A percentile compares a stretch with the other conserved stretches of the same genome.
Conservation (phyloP, 2,329 filamentous ascomycete species). For the Sporothrix sp. region DNA sequence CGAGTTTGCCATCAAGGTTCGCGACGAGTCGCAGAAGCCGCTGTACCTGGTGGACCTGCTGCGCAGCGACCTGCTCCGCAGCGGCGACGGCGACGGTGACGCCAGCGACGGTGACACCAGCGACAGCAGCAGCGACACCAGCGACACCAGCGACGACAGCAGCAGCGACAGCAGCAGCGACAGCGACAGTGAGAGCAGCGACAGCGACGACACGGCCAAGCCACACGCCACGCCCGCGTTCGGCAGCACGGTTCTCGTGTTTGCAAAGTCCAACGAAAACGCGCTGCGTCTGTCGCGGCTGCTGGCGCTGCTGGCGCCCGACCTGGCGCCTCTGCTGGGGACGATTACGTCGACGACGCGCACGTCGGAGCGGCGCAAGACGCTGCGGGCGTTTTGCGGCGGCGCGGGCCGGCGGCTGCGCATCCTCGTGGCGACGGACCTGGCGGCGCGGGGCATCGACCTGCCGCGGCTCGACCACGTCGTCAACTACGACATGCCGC, state of each 20-base stretch:
- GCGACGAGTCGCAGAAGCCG: conserved; percentile 64
- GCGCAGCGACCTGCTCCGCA: conserved; percentile 40
- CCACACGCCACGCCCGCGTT: conserved; percentile 13
- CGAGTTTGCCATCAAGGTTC: conserved; percentile 59
- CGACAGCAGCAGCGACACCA: conserved; percentile 15
- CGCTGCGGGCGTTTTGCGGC: conserved; percentile 54
- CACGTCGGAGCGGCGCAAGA: conserved; percentile 58
- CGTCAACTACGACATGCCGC: conserved; percentile 87
- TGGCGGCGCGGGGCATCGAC: conserved; percentile 87
- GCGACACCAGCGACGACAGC: conserved; percentile 13
- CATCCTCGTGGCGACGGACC: conserved; percentile 81
- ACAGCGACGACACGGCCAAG: neutral
- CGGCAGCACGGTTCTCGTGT: conserved; percentile 57
- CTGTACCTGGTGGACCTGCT: conserved; percentile 76
- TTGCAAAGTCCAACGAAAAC: conserved; percentile 82
- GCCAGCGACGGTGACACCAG: conserved; percentile 10
- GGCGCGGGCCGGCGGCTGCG: conserved; percentile 41
- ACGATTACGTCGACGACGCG: conserved; percentile 70
- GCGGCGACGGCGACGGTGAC: neutral
- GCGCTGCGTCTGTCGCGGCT: conserved; percentile 80
- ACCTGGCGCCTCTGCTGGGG: conserved; percentile 47
- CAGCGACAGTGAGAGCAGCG: neutral
- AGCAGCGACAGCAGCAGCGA: neutral
- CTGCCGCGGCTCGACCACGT: conserved; percentile 71
- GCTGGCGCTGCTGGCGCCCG: conserved; percentile 55